phyloP scores from a whole-genome alignment of 768 basidiomycete species.

The Boletus tomentosulus region DNA sequence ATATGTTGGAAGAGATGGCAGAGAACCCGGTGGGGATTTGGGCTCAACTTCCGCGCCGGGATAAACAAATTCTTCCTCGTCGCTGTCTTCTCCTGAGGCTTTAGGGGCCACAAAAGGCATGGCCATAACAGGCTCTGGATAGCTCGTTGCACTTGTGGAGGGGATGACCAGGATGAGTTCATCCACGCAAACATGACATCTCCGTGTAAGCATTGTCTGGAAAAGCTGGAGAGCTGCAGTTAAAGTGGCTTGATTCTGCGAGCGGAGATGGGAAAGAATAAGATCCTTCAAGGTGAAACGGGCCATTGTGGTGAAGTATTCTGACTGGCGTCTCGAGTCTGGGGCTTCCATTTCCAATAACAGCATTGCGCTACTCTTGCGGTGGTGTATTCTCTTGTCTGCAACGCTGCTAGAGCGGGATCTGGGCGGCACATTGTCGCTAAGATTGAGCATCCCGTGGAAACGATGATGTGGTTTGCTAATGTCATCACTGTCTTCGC shows the following conservation, averaged over 20 bases:
- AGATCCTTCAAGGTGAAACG: constrained; percentile 92
- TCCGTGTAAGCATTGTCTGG: constrained; percentile 65
- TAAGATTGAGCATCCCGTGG: constrained; percentile 41
- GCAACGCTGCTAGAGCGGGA: constrained; percentile 25
- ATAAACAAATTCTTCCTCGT: constrained; percentile 49
- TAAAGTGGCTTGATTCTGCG: constrained; percentile 56
- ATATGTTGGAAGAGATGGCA: constrained; percentile 36
- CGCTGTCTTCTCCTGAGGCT: constrained; percentile 40
- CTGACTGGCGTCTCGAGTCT: constrained; percentile 61
- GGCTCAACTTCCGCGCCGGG: constrained; percentile 27
- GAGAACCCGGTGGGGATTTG: constrained; percentile 13
- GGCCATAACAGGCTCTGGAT: constrained; percentile 54
- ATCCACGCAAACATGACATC: constrained; percentile 61
- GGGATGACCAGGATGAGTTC: constrained; percentile 67
- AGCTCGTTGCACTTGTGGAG: constrained; percentile 71
- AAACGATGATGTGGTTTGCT: constrained; percentile 42
- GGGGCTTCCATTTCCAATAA: constrained; percentile 84
- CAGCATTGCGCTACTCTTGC: constrained; percentile 89
- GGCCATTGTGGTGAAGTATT: constrained; percentile 83
- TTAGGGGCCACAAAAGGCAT: constrained; percentile 17
- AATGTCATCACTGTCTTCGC: constrained; percentile 75
- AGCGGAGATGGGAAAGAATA: constrained; percentile 72
- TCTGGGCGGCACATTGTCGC: constrained; percentile 31
- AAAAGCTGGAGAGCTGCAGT: constrained; percentile 80
- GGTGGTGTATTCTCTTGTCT: constrained; percentile 49